Conservation (phyloP, 768 basidiomycete species). For the Peribolospora kevripleyi region DNA sequence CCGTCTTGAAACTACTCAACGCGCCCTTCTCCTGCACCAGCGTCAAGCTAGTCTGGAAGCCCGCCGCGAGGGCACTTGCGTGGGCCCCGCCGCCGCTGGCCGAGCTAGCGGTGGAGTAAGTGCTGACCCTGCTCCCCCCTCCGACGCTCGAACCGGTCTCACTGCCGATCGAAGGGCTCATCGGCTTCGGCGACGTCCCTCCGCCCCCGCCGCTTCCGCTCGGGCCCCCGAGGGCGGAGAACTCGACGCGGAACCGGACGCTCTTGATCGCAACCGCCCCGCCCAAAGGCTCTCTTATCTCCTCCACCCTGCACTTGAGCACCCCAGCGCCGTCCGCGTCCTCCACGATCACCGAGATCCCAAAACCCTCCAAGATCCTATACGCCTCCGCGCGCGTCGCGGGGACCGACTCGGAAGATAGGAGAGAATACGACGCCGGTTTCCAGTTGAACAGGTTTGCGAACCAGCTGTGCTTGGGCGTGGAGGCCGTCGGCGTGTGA, state of each 20-base stretch:
- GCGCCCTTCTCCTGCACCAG: slow-evolving; percentile 72
- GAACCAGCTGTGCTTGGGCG: slow-evolving; percentile 54
- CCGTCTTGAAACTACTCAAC: slow-evolving; percentile 48
- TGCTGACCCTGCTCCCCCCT: not conserved
- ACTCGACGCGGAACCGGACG: slow-evolving; percentile 61
- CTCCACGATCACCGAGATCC: slow-evolving; percentile 41
- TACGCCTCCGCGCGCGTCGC: slow-evolving; percentile 51
- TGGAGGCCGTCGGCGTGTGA: slow-evolving; percentile 12
- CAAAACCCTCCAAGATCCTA: slow-evolving; percentile 43
- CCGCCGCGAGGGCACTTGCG: slow-evolving; percentile 17
- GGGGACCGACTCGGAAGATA: slow-evolving; percentile 23
- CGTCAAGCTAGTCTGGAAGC: slow-evolving; percentile 34
- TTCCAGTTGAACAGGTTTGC: slow-evolving; percentile 70
- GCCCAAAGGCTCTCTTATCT: slow-evolving; percentile 32
- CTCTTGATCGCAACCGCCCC: slow-evolving; percentile 36
- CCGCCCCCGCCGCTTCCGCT: too few relatives aligned
- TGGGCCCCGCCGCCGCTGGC: not conserved
- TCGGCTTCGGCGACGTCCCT: too few relatives aligned
- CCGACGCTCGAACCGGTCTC: slow-evolving; percentile 8
- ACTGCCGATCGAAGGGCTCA: too few relatives aligned
- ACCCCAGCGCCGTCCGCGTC: slow-evolving; percentile 38
- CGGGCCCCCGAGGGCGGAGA: slow-evolving; percentile 21
- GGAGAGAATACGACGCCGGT: slow-evolving; percentile 22
- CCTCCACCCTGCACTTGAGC: slow-evolving; percentile 53
- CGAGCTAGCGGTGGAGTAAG: not conserved